These are phyloP conservation scores for Saksenaea vasiformis DNA, from an alignment of 371 early-diverging fungal genomes.

Conservation along the genomic window DNA sequence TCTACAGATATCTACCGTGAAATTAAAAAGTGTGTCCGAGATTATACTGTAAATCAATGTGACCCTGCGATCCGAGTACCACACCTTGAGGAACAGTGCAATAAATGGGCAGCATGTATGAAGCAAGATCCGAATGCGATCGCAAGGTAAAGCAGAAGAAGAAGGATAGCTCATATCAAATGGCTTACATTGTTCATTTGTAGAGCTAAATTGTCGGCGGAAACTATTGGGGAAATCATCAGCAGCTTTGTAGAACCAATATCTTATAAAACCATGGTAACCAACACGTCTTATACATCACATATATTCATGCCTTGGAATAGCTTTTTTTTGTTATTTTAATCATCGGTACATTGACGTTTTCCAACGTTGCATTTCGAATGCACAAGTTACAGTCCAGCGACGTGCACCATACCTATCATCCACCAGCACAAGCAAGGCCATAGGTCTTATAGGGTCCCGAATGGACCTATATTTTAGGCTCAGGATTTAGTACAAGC, in stretches of 20 bases:
- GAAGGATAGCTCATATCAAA: not conserved
- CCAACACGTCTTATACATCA: not conserved
- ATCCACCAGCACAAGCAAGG: not conserved
- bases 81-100: slow-evolving; percentile 74
- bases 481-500: too few species aligned
- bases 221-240: slow-evolving; percentile 79
- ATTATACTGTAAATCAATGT: slow-evolving; percentile 79
- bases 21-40: slow-evolving; percentile 66
- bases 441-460: too few species aligned
- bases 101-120: slow-evolving; percentile 83
- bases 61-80: slow-evolving; percentile 73
- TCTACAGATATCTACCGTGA: slow-evolving; percentile 23
- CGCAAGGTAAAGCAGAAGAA: slow-evolving; percentile 47
- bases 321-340: not conserved
- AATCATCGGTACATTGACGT: not conserved
- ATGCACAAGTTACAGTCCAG: not conserved
- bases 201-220: slow-evolving; percentile 72
- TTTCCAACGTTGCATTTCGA: not conserved
- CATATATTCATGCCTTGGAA: not conserved
- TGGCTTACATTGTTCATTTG: not conserved
- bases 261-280: slow-evolving; percentile 80
- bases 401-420: not conserved
- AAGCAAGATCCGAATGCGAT: slow-evolving; percentile 69
- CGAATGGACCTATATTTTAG: too few species aligned
- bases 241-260: slow-evolving; percentile 81